Conservation (phyloP, 768 basidiomycete genomes). For the Russula lepida region DNA sequence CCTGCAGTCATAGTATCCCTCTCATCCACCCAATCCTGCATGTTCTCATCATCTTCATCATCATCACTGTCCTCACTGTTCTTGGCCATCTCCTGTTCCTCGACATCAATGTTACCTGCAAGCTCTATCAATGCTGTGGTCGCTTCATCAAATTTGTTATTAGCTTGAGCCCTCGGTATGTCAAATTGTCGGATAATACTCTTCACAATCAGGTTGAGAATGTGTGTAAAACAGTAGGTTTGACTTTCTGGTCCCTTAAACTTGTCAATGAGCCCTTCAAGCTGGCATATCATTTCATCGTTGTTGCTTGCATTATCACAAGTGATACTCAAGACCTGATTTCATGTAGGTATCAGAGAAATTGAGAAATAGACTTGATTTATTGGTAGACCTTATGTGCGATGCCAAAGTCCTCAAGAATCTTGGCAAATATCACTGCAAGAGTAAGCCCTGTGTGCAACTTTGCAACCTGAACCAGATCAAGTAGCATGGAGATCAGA, state of each 20-base stretch:
- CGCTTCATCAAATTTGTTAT: background rate
- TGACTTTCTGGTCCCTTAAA: no score
- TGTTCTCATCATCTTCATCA: constrained; percentile 9
- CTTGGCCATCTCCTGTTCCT: background rate
- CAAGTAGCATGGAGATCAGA: background rate
- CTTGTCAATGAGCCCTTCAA: no score
- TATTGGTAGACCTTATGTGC: constrained; percentile 30
- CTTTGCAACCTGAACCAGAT: background rate
- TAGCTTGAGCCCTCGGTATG: constrained; percentile 17
- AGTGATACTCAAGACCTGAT: no score
- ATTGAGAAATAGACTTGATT: no score
- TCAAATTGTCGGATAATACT: constrained; percentile 30
- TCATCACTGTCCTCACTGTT: no score
- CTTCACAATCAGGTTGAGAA: constrained; percentile 32
- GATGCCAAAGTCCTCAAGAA: constrained; percentile 8
- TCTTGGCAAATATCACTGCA: background rate
- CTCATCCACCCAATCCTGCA: constrained; percentile 26
- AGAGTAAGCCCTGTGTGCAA: background rate
- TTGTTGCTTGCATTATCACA: no score
- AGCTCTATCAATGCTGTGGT: no score
- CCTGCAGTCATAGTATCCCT: constrained; percentile 4
- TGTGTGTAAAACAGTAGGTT: no score
- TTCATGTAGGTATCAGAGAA: no score
- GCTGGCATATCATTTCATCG: no score
- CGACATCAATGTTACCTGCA: background rate